phyloP scores from a whole-genome alignment of 1,284 basidiomycete genomes.

The Lentinus polychrous region DNA sequence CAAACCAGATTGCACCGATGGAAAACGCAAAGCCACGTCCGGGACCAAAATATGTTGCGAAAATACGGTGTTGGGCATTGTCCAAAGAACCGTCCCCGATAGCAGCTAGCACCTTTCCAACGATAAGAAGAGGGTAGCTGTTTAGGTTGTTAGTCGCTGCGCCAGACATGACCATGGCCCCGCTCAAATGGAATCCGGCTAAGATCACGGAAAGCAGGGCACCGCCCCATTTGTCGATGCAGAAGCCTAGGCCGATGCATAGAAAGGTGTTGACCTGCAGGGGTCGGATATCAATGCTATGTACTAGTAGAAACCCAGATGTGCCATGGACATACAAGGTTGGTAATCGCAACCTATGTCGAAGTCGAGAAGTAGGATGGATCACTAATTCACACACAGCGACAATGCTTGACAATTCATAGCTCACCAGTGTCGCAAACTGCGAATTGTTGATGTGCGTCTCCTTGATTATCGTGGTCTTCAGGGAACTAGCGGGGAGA shows the following conservation, averaged over 20 bases:
- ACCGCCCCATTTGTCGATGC: slow-evolving; percentile 39
- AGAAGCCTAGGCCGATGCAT: slow-evolving; percentile 34
- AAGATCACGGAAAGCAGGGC: slow-evolving; percentile 31
- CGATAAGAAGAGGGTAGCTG: slow-evolving; percentile 34
- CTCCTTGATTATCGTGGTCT: slow-evolving; percentile 38
- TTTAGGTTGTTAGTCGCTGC: slow-evolving; percentile 34
- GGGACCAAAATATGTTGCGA: slow-evolving; percentile 39
- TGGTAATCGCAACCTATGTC: slow-evolving; percentile 32
- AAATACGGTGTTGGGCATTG: slow-evolving; percentile 40
- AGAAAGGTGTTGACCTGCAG: slow-evolving; percentile 36
- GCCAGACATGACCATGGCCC: slow-evolving; percentile 33
- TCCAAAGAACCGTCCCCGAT: slow-evolving; percentile 39
- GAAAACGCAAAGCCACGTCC: slow-evolving; percentile 36
- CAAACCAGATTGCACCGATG: slow-evolving; percentile 23
- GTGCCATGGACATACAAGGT: slow-evolving; percentile 25
- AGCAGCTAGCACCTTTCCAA: slow-evolving; percentile 37
- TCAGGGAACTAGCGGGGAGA: slow-evolving; percentile 25
- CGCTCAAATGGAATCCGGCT: slow-evolving; percentile 29
- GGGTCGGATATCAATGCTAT: too few relatives aligned
- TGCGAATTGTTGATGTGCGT: slow-evolving; percentile 39
- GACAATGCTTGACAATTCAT: too few relatives aligned
- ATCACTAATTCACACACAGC: too few relatives aligned
- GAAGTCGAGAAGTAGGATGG: background rate
- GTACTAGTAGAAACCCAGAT: too few relatives aligned
- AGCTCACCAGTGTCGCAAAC: slow-evolving; percentile 34